These are phyloP conservation scores for Thelephora terrestris DNA, from an alignment of 1,284 basidiomycete genomes.

Conservation along the genomic window DNA sequence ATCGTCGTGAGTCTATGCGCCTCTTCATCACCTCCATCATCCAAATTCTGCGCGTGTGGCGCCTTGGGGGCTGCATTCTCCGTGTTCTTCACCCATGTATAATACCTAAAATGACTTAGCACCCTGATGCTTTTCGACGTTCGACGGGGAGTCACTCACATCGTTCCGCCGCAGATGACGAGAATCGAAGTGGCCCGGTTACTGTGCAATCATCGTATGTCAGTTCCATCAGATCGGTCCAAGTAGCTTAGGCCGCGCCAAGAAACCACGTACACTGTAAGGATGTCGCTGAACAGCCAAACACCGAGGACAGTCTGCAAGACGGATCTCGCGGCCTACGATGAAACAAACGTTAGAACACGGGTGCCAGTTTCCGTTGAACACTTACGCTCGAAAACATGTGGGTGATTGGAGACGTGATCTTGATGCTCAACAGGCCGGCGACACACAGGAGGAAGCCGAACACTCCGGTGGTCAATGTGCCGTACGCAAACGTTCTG, in stretches of 20 bases:
- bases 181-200: constrained; percentile 51
- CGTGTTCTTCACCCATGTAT: constrained; percentile 56
- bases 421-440: constrained; percentile 60
- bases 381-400: constrained; percentile 64
- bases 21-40: neutral
- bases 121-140: constrained; percentile 2
- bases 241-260: neutral
- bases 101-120: constrained; percentile 31
- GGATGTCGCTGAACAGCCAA: constrained; percentile 53
- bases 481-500: constrained; percentile 50
- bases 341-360: constrained; percentile 1
- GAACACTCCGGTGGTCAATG: constrained; percentile 56
- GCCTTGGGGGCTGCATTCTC: constrained; percentile 24
- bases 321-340: constrained; percentile 59
- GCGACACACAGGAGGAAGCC: constrained; percentile 66
- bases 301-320: constrained; percentile 65
- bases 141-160: constrained; percentile 25
- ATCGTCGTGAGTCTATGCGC: neutral
- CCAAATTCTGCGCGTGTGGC: neutral
- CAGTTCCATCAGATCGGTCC: constrained; percentile 1
- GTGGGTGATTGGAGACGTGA: constrained; percentile 64
- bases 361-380: neutral
- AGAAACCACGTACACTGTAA: constrained; percentile 44
- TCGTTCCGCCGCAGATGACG: constrained; percentile 51
- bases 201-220: constrained; percentile 16